Conservation (phyloP, 805 yeast genomes). For the Ogataea nakhonphanomensis region DNA sequence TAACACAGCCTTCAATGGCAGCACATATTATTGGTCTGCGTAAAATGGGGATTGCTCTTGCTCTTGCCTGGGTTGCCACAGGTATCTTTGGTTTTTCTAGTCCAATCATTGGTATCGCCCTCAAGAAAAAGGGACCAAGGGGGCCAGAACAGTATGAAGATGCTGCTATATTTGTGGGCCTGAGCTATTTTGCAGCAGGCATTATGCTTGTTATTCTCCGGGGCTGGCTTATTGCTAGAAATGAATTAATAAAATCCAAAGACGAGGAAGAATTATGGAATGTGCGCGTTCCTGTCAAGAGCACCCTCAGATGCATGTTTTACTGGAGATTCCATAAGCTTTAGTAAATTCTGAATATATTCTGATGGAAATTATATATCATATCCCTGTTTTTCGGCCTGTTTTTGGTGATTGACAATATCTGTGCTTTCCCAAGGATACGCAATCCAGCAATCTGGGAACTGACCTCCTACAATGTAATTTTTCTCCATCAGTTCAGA, state of each 20-base stretch:
- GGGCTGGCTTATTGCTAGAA: slow-evolving; percentile 55
- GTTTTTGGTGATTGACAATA: slow-evolving; percentile 67
- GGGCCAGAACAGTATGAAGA: slow-evolving; percentile 47
- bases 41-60: slow-evolving; percentile 49
- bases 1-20: slow-evolving; percentile 48
- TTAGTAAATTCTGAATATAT: neutral
- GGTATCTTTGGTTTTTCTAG: slow-evolving; percentile 53
- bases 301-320: slow-evolving; percentile 6
- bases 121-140: slow-evolving; percentile 36
- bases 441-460: slow-evolving; percentile 81
- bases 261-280: slow-evolving; percentile 24
- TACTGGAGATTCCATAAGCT: slow-evolving; percentile 15
- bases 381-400: slow-evolving; percentile 72
- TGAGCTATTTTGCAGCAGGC: slow-evolving; percentile 47
- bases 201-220: slow-evolving; percentile 42
- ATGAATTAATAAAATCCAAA: slow-evolving; percentile 21
- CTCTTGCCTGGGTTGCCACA: slow-evolving; percentile 44
- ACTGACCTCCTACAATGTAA: slow-evolving; percentile 71
- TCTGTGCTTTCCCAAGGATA: slow-evolving; percentile 85
- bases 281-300: slow-evolving; percentile 12
- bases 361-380: slow-evolving; percentile 34
- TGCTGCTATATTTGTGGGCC: slow-evolving; percentile 59
- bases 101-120: slow-evolving; percentile 56
- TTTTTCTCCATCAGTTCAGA: slow-evolving; percentile 53
- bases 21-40: slow-evolving; percentile 53